Evolutionary conservation across 768 basidiomycete genomes (phyloP).

Genomic region (Floccularia luteovirens): DNA sequence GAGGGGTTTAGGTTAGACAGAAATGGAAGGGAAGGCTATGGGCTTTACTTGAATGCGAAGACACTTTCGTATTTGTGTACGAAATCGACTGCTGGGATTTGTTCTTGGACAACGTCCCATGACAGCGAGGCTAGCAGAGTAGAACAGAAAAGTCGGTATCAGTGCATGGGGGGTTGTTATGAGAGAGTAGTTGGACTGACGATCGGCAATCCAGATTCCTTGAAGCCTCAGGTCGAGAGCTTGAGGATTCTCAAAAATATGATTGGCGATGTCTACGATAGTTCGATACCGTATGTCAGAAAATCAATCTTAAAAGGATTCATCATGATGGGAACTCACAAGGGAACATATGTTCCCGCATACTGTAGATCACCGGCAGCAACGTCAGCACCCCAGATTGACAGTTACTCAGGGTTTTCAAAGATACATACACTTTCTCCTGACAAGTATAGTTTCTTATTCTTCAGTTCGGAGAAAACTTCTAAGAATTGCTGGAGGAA

Average conservation of each 20-base stretch:
- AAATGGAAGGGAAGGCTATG: not conserved
- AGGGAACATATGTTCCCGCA: constrained; percentile 51
- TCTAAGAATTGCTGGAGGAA: constrained; percentile 73
- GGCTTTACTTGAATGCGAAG: constrained; percentile 62
- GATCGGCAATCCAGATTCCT: constrained; percentile 69
- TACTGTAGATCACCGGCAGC: constrained; percentile 48
- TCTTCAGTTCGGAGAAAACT: constrained; percentile 67
- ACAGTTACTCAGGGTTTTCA: not conserved
- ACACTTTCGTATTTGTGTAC: constrained; percentile 67
- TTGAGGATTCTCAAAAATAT: constrained; percentile 52
- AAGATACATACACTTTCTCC: constrained; percentile 65
- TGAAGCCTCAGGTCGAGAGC: constrained; percentile 49
- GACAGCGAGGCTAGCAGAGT: constrained; percentile 52
- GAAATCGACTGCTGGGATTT: constrained; percentile 69
- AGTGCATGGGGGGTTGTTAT: not conserved
- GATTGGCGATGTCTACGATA: constrained; percentile 62
- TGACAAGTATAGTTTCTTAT: constrained; percentile 60
- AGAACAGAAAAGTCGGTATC: not conserved
- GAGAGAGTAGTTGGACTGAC: constrained; percentile 28
- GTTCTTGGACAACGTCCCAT: constrained; percentile 54
- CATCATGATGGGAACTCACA: constrained; percentile 30
- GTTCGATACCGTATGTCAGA: no score
- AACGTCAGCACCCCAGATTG: not conserved
- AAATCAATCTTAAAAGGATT: no score
- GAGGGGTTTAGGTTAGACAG: constrained; percentile 1